Percentiles rank a stretch among this genome's conserved stretches.
phyloP scores from a whole-genome alignment of 1,284 basidiomycete species.

The Ganoderma lingzhi region DNA sequence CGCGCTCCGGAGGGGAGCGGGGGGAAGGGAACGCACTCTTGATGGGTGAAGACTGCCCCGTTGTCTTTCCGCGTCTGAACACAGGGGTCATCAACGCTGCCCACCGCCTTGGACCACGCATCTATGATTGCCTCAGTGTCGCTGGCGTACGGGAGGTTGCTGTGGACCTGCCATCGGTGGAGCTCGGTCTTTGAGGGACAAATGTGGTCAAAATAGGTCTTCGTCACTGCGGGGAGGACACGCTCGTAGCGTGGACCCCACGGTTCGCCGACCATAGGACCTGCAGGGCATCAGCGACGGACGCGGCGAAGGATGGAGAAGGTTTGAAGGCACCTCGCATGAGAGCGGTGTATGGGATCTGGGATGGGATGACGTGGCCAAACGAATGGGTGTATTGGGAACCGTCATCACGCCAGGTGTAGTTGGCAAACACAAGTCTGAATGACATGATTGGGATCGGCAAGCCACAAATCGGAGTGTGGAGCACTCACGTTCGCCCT shows the following conservation, averaged over 20 bases:
- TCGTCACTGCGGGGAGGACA: constrained; percentile 38
- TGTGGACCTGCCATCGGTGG: background rate
- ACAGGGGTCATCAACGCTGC: constrained; percentile 27
- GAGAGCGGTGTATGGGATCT: constrained; percentile 67
- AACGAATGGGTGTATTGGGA: constrained; percentile 41
- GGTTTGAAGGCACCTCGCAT: constrained; percentile 48
- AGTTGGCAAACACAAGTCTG: constrained; percentile 64
- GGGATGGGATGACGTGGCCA: constrained; percentile 55
- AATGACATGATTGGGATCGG: background rate
- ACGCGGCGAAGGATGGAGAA: background rate
- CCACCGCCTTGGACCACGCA: constrained; percentile 14
- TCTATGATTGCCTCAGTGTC: background rate
- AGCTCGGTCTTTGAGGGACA: constrained; percentile 3
- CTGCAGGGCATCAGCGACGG: constrained; percentile 26
- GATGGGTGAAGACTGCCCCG: constrained; percentile 44
- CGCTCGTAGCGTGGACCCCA: constrained; percentile 33
- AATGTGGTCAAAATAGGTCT: constrained; percentile 44
- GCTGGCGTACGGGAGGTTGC: background rate
- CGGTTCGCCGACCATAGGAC: constrained; percentile 49
- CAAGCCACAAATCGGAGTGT: background rate
- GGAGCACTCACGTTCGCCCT: constrained; percentile 49
- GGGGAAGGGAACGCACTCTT: constrained; percentile 36
- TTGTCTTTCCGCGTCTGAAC: constrained; percentile 25
- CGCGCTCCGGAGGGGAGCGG: background rate
- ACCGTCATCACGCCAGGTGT: constrained; percentile 56